Evolutionary conservation across 106 monocot genomes (phyloP).

Genomic region (Phalaenopsis equestris): DNA sequence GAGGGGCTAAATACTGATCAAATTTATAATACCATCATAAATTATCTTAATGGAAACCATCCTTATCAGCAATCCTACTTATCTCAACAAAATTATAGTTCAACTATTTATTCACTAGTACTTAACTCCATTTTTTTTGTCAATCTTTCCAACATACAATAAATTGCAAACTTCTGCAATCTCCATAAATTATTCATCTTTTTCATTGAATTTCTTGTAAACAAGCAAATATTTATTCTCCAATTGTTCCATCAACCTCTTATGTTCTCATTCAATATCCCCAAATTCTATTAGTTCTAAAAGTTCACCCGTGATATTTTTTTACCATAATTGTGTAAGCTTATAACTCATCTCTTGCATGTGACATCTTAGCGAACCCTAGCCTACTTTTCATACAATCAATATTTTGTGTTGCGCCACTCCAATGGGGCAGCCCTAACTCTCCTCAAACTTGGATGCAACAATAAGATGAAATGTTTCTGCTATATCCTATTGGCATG

Average conservation of each 20-base stretch:
- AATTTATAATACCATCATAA: not conserved
- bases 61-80: not conserved
- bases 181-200: not conserved
- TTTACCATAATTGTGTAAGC: not conserved
- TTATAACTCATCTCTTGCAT: not conserved
- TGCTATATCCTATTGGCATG: not conserved
- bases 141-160: not conserved
- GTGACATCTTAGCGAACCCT: not conserved
- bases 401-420: not conserved
- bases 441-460: not conserved
- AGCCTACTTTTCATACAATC: not conserved
- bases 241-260: no score
- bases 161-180: not conserved
- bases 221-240: no score
- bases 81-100: not conserved
- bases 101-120: not conserved
- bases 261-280: no score
- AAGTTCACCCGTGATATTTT: not conserved
- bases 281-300: not conserved
- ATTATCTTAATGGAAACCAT: not conserved
- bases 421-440: not conserved
- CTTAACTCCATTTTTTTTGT: no score
- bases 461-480: not conserved
- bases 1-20: not conserved
- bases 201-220: not conserved